These are phyloP conservation scores for Cladosporium austrohemisphaericum DNA, from an alignment of 2,329 filamentous ascomycete species.

Conservation along the genomic window DNA sequence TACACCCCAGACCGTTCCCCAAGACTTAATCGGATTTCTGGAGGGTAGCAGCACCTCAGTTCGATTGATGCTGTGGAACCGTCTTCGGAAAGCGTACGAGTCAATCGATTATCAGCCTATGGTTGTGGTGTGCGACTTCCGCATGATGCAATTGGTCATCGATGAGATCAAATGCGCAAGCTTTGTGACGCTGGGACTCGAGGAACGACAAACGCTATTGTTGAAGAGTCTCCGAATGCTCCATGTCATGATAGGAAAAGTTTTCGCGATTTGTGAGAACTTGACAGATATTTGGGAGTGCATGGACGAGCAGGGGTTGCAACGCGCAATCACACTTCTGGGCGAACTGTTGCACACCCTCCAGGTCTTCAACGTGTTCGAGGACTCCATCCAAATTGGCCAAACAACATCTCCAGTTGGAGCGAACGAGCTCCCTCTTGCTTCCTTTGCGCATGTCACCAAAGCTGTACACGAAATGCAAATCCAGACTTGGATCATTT, in stretches of 20 bases:
- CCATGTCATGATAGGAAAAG: constrained; percentile 69
- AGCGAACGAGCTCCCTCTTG: constrained; percentile 42
- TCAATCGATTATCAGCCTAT: constrained; percentile 83
- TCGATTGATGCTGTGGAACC: constrained; percentile 82
- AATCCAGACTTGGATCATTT: constrained; percentile 79
- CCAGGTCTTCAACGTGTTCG: constrained; percentile 74
- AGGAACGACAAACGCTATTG: constrained; percentile 66
- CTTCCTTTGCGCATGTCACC: constrained; percentile 26
- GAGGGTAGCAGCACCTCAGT: constrained; percentile 76
- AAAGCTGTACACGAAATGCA: constrained; percentile 74
- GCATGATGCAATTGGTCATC: constrained; percentile 74
- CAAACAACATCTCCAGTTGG: constrained; percentile 60
- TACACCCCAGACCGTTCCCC: constrained; percentile 37
- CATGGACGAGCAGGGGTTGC: constrained; percentile 74
- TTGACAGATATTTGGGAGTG: constrained; percentile 77
- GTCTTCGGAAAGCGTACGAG: constrained; percentile 83
- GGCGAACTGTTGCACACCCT: constrained; percentile 69
- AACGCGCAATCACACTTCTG: constrained; percentile 67
- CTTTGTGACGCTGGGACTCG: constrained; percentile 52
- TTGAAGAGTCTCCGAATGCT: constrained; percentile 74
- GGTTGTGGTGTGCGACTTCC: constrained; percentile 79
- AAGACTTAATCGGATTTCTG: constrained; percentile 82
- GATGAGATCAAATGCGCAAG: constrained; percentile 61
- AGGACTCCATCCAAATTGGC: constrained; percentile 80
- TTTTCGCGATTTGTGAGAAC: constrained; percentile 61